phyloP scores from a whole-genome alignment of 1,139 yeast species.

The Lodderomyces beijingensis region DNA sequence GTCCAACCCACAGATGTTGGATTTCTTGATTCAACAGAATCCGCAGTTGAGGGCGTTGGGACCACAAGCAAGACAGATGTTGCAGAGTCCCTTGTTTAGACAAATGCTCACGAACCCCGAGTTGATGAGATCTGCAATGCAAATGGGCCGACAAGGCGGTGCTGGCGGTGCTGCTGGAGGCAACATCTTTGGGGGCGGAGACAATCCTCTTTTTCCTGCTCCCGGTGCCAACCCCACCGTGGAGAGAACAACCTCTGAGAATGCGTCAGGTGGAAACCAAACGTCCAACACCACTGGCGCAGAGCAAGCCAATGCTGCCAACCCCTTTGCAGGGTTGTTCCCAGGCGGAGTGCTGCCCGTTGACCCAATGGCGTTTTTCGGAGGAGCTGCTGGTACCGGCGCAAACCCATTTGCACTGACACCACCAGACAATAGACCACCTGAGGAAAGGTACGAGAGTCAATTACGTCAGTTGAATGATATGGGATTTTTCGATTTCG shows the following conservation, averaged over 20 bases:
- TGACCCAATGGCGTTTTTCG: slow-evolving; percentile 45
- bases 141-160: slow-evolving; percentile 60
- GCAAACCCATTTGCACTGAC: slow-evolving; percentile 21
- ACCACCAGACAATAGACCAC: slow-evolving; percentile 79
- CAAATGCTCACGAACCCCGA: slow-evolving; percentile 85
- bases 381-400: slow-evolving; percentile 28
- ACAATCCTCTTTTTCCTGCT: slow-evolving; percentile 46
- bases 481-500: slow-evolving; percentile 94
- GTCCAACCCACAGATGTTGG: slow-evolving; percentile 77
- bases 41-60: slow-evolving; percentile 87
- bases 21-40: slow-evolving; percentile 73
- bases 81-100: slow-evolving; percentile 81
- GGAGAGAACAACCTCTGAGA: slow-evolving; percentile 23
- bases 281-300: slow-evolving; percentile 13
- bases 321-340: slow-evolving; percentile 51
- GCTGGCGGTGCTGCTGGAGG: slow-evolving; percentile 17
- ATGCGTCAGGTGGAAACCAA: slow-evolving; percentile 9
- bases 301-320: slow-evolving; percentile 23
- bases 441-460: slow-evolving; percentile 89
- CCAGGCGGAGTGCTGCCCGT: slow-evolving; percentile 33
- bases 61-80: slow-evolving; percentile 81
- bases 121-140: slow-evolving; percentile 78
- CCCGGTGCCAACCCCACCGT: slow-evolving; percentile 46
- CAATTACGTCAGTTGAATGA: slow-evolving; percentile 92
- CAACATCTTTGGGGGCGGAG: slow-evolving; percentile 9